Base-by-base conservation (phyloP, 805 yeast genomes). In the Wickerhamomyces canadensis region DNA sequence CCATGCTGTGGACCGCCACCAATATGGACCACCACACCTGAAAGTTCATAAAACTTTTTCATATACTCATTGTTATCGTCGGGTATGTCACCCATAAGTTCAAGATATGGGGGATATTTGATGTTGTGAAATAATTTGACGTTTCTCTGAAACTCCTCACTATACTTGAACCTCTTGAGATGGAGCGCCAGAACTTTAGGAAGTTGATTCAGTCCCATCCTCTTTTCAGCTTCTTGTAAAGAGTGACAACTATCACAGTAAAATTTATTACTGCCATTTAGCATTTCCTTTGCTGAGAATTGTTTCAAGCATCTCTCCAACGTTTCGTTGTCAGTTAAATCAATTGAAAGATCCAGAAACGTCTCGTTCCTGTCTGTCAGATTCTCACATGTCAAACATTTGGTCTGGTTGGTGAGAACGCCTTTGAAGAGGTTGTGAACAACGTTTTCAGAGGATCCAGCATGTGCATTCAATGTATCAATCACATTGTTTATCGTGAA, bases 1-100 rank as follows among this genome's bases (percentile, higher is more conserved):
- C 98, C 98, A 61, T 89, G 96, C 65, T 87, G 88, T 1, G 98
- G 97, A 0, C 98, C 97, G 4, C 96, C 95, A 6, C 98, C 98
- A 48, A 93, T 79, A 55, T 93, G 98, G 10, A 93, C 88, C 11
- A 93, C 93, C 30, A 91, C 80, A 0, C 91, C 86, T 44, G 78
- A 82, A 35, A 93, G 63, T 51, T 89, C 96, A 53, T 88, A 93
- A 15, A 80, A 67, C 49, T 74, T 76, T 46, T 75, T 75, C 2
- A 41, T 45, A 15, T 47, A 49, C 2, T 74, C 68, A 13, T 66
- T 60, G 18, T 61, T 62, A 49, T 73, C 76, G 32, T 72, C 71
- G 0, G 88, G 75, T 22, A 91, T 80, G 52, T 80, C 54, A 19
- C 45, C 42, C 18, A 49, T 42, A 56, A 67, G 72, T 22, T 87